Evolutionary conservation across 352 stramenopile species (phyloP).

Genomic region (Globisporangium recalcitrans): DNA sequence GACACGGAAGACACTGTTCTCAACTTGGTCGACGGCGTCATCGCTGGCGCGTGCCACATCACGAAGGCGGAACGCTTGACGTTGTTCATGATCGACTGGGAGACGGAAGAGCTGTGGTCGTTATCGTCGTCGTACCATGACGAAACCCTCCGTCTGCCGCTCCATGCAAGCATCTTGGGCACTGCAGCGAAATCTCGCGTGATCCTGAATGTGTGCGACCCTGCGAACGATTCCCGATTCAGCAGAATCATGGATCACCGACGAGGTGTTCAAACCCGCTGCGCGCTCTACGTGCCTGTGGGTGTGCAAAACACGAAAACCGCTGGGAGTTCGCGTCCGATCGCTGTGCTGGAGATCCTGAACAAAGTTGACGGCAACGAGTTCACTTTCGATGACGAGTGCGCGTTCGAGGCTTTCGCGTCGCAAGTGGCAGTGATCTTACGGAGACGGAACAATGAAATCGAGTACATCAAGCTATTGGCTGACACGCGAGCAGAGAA

Average conservation of each 20-base stretch:
- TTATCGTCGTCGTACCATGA: constrained; percentile 72
- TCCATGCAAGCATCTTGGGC: constrained; percentile 56
- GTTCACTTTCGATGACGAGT: constrained; percentile 84
- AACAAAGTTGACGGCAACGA: constrained; percentile 72
- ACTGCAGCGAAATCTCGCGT: constrained; percentile 49
- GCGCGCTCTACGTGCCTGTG: constrained; percentile 83
- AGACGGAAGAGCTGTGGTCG: constrained; percentile 77
- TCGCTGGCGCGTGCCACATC: constrained; percentile 75
- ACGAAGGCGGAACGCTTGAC: constrained; percentile 71
- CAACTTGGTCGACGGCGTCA: constrained; percentile 81
- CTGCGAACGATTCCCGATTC: constrained; percentile 52
- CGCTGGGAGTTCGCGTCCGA: constrained; percentile 42
- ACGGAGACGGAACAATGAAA: constrained; percentile 76
- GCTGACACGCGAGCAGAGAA: constrained; percentile 73
- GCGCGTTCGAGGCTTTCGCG: constrained; percentile 80
- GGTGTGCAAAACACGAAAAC: constrained; percentile 50
- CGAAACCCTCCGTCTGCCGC: constrained; percentile 56
- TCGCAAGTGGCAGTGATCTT: constrained; percentile 85
- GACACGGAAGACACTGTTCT: constrained; percentile 80
- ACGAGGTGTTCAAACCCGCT: constrained; percentile 52
- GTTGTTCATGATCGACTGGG: constrained; percentile 83
- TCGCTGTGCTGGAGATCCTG: constrained; percentile 87
- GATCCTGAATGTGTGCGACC: constrained; percentile 72
- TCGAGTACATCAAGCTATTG: constrained; percentile 87
- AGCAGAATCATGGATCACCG: constrained; percentile 49